A percentile compares a stretch with the other conserved stretches of the same genome.
Conservation (phyloP, 176 grass and related monocot genomes). For the Sorghum bicolor region Sorghum_bicolor_NCBIv3 NC_012873.2:2771501-2772000, state of each 20-base stretch:
- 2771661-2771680: slow-evolving; percentile 66
- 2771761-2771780: slow-evolving; percentile 74
- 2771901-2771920: slow-evolving; percentile 45
- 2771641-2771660: slow-evolving; percentile 76
- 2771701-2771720: slow-evolving; percentile 81
- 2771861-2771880: slow-evolving; percentile 56
- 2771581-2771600: slow-evolving; percentile 23
- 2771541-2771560: slow-evolving; percentile 62
- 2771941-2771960: slow-evolving; percentile 2
- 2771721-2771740: slow-evolving; percentile 92
- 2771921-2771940: neutral
- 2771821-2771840: slow-evolving; percentile 45
- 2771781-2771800: slow-evolving; percentile 51
- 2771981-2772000: slow-evolving; percentile 34
- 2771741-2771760: slow-evolving; percentile 82
- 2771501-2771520: slow-evolving; percentile 94
- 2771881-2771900: slow-evolving; percentile 42
- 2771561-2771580: neutral
- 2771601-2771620: slow-evolving; percentile 48
- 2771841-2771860: slow-evolving; percentile 56
- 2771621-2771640: slow-evolving; percentile 95
- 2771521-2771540: slow-evolving; percentile 93
- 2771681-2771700: slow-evolving; percentile 91
- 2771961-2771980: slow-evolving; percentile 6
- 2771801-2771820: slow-evolving; percentile 38